phyloP scores from a whole-genome alignment of 768 basidiomycete species.

The Mycena venus region DNA sequence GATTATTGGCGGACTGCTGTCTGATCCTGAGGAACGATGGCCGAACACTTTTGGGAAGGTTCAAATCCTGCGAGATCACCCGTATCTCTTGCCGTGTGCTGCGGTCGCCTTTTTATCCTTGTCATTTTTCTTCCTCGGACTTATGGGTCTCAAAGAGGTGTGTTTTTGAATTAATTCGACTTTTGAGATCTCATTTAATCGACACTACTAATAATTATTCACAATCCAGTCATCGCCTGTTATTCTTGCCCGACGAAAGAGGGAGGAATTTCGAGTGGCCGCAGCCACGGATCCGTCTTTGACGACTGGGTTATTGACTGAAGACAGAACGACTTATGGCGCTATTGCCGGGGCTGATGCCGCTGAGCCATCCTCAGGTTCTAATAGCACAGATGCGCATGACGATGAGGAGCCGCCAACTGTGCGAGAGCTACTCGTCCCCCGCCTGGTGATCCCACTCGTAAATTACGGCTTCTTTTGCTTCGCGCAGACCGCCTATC shows the following conservation, averaged over 20 bases:
- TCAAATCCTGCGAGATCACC: conserved; percentile 39
- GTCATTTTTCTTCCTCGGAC: conserved; percentile 35
- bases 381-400: not conserved
- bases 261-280: not conserved
- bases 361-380: not conserved
- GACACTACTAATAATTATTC: not conserved
- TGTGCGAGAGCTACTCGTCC: conserved; percentile 30
- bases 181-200: not conserved
- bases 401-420: conserved; percentile 25
- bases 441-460: conserved; percentile 31
- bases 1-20: conserved; percentile 41
- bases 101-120: conserved; percentile 37
- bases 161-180: not conserved
- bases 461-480: conserved; percentile 37
- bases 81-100: conserved; percentile 48
- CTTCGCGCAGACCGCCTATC: conserved; percentile 34
- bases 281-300: conserved; percentile 19
- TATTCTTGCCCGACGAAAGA: conserved; percentile 17
- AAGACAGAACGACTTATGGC: conserved; percentile 17
- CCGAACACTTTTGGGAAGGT: conserved; percentile 38
- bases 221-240: conserved; percentile 28
- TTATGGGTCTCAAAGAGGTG: conserved; percentile 44
- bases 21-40: conserved; percentile 41
- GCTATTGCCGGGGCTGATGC: conserved; percentile 9
- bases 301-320: conserved; percentile 12